Evolutionary conservation across 2,329 filamentous ascomycete species (phyloP), one percentile per base, ranked within the genome.

Genomic region (Fusarium sp.): DNA sequence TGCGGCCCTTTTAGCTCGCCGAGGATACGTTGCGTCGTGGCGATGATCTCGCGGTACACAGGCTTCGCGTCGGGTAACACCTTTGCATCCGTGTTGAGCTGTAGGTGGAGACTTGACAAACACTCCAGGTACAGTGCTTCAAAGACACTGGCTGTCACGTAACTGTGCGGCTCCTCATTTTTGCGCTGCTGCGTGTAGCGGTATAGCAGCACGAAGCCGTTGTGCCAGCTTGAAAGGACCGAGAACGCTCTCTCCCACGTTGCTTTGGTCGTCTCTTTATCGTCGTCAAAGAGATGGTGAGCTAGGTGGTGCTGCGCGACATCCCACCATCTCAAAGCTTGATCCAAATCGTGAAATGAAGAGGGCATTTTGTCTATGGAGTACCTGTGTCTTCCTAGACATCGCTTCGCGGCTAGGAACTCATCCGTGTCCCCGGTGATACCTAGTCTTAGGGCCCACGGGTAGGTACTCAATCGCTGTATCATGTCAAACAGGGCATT

Each of bases 401-500:
- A 47, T 48, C 63, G 30, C 28, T 45, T 58, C n/a, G 61, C 48
- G 12, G 57, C 36, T 24, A 36, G 45, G 24, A 64, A 57, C 18
- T 71, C 62, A 8, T 54, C 18, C 20, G 24, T 50, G 15, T 59
- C 59, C 22, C 57, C 69, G 1, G 60, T 50, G 7, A 73, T 61
- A 10, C 71, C 73, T 3, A 75, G 30, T 26, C 68, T 63, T 5
- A 77, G 48, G 12, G 68, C 59, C 75, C 75, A 77, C 1, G 75
- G 72, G 22, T 76, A 75, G 6, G 71, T 77, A 15, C 63, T 73
- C 17, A 77, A 60, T 5, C 75, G 75, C 60, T 77, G 75, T 24
- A 75, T 51, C 51, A 73, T 73, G 26, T 77, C 75, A 26, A 69
- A 73, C 12, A 69, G 20, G 18, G 74, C 74, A 12, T 65, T 59